Base-by-base conservation (phyloP, 2,329 filamentous ascomycete genomes). In the Talaromyces sp. region DNA sequence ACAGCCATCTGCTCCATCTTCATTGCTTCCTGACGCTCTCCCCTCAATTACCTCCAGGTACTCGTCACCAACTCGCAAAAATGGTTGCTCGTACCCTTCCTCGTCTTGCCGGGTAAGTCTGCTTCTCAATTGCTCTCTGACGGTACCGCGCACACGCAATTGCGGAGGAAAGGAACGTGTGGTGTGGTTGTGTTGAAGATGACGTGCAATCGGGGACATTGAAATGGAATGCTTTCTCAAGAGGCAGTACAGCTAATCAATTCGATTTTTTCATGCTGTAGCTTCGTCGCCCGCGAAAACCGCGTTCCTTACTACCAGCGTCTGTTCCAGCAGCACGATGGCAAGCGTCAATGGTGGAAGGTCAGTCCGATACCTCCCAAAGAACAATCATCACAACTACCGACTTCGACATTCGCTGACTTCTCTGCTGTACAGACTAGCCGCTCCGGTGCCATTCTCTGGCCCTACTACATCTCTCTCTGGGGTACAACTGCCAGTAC, bases 261-360 rank as follows among this genome's bases (percentile, higher is more conserved):
- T 19, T 43, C 27, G 22, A 19, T 31, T 36, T 36, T 3, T 45
- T 19, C 10, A 1, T 27, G 3, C 40, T 47, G 53, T 70, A 84
- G 83, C 68, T 82, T 81, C 70, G 75, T 90, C 74, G 83, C 84
- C 83, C 88, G 88, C 77, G 82, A 86, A 79, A 90, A 90, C 83
- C 84, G 85, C 72, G 88, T 90, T 69, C 86, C 88, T 62, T 79
- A 85, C 72, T 90, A 88, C 81, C 88, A 90, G 81, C 82, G 85
- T 71, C 82, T 89, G 58, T 88, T 87, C 81, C 88, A 90, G 80
- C 83, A 80, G 69, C 81, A 89, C 76, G 88, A 90, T 75, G 87
- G 88, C 72, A 79, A 88, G 74, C 83, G 88, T 77, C 84, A 86
- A 76, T 90, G 88, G 88, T 80, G 84, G 76, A 89, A 90, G 86